Evolutionary conservation across 345 rosid species (phyloP), one percentile per base, ranked within the genome.

Genomic region (Hypericum perforatum): DNA sequence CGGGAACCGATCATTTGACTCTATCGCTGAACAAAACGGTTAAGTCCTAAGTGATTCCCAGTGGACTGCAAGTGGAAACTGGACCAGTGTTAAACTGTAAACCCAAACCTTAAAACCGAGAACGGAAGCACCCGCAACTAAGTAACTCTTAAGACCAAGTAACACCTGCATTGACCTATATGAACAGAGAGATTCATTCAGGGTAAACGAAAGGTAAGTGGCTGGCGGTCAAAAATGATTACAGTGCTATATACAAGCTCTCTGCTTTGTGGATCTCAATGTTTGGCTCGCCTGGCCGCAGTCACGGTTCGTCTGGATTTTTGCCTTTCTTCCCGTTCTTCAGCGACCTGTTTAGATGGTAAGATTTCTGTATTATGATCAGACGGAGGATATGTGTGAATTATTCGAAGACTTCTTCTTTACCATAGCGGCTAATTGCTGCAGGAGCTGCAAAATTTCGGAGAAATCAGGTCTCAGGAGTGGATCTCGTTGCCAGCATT

Each of bases 401-500:
- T 37, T 59, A 40, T 29, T 41, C 63, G 9, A 7, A 41, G 14
- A 41, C 48, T 41, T 59, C 48, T 46, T 13, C 9, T 12, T 41
- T 61, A 74, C 72, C 62, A 7, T 63, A 45, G 52, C 63, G 41
- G 70, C 65, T 8, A 80, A 53, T 7, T 60, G 70, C 49, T 62
- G 78, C 50, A 83, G 67, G 58, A 66, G 22, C 32, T 74, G 68
- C 43, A 64, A 40, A 49, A 78, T 73, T 73, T 80, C 90, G 16
- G 79, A 70, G 68, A 83, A 80, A 50, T 76, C 86, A 5, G 90
- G 86, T 65, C 90, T 76, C 65, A 64, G 48, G 38, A 60, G 74
- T 39, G 90, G 77, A 13, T 76, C 79, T 12, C 48, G 75, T 57
- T 78, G 74, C 90, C 90, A 83, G 76, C 90, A 80, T 64, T 71